phyloP scores from a whole-genome alignment of 2,329 filamentous ascomycete genomes.

The Meredithiella fracta region DNA sequence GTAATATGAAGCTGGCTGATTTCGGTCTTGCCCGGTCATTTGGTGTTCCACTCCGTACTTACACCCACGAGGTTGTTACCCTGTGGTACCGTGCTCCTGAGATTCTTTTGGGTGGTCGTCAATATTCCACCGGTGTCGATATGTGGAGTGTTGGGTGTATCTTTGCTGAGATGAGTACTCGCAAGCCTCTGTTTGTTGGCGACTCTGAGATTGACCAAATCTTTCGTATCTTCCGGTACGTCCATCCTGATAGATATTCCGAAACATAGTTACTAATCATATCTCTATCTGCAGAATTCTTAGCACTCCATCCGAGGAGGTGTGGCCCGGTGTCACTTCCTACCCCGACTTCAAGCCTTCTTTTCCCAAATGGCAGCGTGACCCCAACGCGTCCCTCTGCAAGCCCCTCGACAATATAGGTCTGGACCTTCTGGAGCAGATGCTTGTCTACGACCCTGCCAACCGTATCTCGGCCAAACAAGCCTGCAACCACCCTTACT shows the following conservation, averaged over 20 bases:
- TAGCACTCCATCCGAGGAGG: conserved; percentile 64
- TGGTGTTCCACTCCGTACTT: conserved; percentile 76
- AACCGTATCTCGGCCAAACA: conserved; percentile 80
- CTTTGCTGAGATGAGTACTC: conserved; percentile 91
- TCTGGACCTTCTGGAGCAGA: conserved; percentile 47
- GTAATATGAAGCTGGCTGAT: conserved; percentile 80
- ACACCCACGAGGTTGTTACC: conserved; percentile 89
- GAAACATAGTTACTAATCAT: background rate
- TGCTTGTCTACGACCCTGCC: conserved; percentile 78
- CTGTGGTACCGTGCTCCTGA: conserved; percentile 87
- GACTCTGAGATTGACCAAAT: conserved; percentile 49
- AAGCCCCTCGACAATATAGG: conserved; percentile 56
- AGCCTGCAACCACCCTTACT: conserved; percentile 71
- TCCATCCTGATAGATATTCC: background rate
- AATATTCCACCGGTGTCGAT: conserved; percentile 86
- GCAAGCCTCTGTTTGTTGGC: conserved; percentile 81
- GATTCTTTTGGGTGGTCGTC: conserved; percentile 75
- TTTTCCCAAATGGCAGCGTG: conserved; percentile 79
- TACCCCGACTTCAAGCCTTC: conserved; percentile 88
- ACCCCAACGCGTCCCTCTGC: conserved; percentile 49
- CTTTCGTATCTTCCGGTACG: conserved; percentile 47
- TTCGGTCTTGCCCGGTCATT: conserved; percentile 82
- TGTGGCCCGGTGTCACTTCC: conserved; percentile 84
- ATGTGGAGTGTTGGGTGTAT: conserved; percentile 95
- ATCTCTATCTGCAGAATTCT: conserved; percentile 31